Conservation (phyloP, 2,329 filamentous ascomycete species). For the Diaporthe citrichinensis region DNA sequence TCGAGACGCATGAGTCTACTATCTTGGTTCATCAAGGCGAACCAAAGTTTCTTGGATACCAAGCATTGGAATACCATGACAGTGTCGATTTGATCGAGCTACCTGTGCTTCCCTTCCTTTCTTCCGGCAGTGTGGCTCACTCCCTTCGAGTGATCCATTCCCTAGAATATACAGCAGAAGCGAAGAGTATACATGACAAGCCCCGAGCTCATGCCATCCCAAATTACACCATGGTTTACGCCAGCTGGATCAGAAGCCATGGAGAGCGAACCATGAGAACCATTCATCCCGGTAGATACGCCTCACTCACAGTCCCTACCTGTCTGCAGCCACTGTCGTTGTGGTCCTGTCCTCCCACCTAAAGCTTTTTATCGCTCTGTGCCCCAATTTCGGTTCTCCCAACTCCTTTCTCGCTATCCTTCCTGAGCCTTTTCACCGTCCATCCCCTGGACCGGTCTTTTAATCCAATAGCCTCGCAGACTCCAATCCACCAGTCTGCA, state of each 20-base stretch:
- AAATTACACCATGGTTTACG: not conserved
- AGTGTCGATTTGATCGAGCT: constrained; percentile 9
- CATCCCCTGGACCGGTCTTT: not conserved
- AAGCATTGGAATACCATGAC: not conserved
- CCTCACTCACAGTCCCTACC: not conserved
- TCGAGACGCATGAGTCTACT: not conserved
- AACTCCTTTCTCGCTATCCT: not conserved
- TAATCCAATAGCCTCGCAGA: too few species aligned
- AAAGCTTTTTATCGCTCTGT: not conserved
- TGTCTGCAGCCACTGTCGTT: not conserved
- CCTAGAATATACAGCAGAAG: constrained; percentile 15
- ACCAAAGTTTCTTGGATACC: not conserved
- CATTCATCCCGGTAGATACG: not conserved
- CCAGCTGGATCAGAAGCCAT: not conserved
- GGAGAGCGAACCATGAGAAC: not conserved
- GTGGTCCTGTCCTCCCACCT: constrained; percentile 1
- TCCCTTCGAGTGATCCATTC: not conserved
- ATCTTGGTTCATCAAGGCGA: constrained; percentile 11
- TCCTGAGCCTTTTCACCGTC: not conserved
- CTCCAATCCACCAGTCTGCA: not conserved
- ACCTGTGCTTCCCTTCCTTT: not conserved
- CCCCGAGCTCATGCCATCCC: not conserved
- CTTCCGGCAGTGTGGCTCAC: not conserved
- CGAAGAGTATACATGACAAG: not conserved
- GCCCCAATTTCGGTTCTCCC: not conserved